Evolutionary conservation across 2,329 filamentous ascomycete genomes (phyloP).

Genomic region (Neurospora crassa): DNA sequence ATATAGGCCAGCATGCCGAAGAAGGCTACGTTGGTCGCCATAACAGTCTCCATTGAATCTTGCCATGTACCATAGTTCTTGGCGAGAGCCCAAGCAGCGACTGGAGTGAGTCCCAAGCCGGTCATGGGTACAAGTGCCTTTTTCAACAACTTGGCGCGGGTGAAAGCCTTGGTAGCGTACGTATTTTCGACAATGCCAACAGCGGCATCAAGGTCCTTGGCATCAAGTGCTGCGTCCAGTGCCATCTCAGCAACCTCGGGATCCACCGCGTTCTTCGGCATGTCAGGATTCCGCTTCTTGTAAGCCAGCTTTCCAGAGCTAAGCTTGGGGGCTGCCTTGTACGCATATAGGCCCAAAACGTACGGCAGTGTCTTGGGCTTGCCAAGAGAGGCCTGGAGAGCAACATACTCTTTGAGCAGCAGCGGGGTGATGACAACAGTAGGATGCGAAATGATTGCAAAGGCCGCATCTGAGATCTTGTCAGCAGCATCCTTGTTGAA

Average conservation of each 20-base stretch:
- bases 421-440: slow-evolving; percentile 71
- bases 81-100: slow-evolving; percentile 62
- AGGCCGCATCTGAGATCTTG: slow-evolving; percentile 51
- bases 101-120: slow-evolving; percentile 47
- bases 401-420: slow-evolving; percentile 65
- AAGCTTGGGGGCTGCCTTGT: slow-evolving; percentile 63
- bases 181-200: slow-evolving; percentile 65
- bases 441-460: slow-evolving; percentile 61
- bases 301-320: slow-evolving; percentile 51
- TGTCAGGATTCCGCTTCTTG: slow-evolving; percentile 54
- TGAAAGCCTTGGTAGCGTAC: slow-evolving; percentile 58
- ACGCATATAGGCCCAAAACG: slow-evolving; percentile 72
- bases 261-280: slow-evolving; percentile 62
- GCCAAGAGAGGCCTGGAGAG: slow-evolving; percentile 63
- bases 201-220: slow-evolving; percentile 67
- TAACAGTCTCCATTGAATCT: slow-evolving; percentile 63
- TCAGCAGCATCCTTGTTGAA: slow-evolving; percentile 31
- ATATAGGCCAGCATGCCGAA: slow-evolving; percentile 77
- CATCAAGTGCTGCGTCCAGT: slow-evolving; percentile 68
- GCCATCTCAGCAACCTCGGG: slow-evolving; percentile 61
- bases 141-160: slow-evolving; percentile 56
- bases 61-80: slow-evolving; percentile 58
- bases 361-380: slow-evolving; percentile 69
- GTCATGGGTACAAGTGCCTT: slow-evolving; percentile 51
- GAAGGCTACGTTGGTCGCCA: slow-evolving; percentile 71